Evolutionary conservation across 2,329 filamentous ascomycete genomes (phyloP).

Genomic region (Bipolaris bicolor): DNA sequence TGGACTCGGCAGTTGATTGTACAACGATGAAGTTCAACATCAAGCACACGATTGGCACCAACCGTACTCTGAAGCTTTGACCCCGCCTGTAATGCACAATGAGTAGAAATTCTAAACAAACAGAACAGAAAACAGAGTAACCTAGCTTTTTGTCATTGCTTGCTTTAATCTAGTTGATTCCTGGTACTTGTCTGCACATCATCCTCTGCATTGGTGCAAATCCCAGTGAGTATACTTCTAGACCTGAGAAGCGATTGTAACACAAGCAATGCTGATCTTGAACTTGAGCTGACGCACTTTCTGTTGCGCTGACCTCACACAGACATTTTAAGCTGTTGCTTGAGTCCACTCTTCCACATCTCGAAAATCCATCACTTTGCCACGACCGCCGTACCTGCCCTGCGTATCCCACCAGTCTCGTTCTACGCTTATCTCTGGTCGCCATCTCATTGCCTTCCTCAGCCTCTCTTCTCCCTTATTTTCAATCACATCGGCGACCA

Average conservation of each 20-base stretch:
- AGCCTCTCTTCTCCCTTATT: conserved; percentile 51
- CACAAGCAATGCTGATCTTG: no score
- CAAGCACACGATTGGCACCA: not conserved
- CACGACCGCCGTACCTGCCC: conserved; percentile 55
- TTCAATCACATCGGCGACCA: conserved; percentile 56
- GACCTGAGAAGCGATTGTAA: not conserved
- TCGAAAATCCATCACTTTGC: conserved; percentile 58
- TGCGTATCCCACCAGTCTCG: conserved; percentile 58
- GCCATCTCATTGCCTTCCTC: conserved; percentile 56
- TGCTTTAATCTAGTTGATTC: not conserved
- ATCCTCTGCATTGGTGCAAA: not conserved
- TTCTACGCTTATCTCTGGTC: conserved; percentile 57
- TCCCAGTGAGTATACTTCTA: no score
- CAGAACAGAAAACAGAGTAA: not conserved
- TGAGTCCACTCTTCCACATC: conserved; percentile 41
- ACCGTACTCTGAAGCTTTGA: not conserved
- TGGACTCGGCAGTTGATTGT: not conserved
- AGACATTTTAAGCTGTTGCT: not conserved
- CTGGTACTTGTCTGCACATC: not conserved
- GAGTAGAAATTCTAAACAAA: not conserved
- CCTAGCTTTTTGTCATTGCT: not conserved
- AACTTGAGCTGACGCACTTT: not conserved
- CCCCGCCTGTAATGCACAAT: not conserved
- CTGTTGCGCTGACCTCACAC: not conserved
- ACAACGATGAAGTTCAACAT: not conserved